Evolutionary conservation across 306 rosid species (phyloP), one percentile per base, ranked within the genome.

Genomic region (Nissolia schottii): DNA sequence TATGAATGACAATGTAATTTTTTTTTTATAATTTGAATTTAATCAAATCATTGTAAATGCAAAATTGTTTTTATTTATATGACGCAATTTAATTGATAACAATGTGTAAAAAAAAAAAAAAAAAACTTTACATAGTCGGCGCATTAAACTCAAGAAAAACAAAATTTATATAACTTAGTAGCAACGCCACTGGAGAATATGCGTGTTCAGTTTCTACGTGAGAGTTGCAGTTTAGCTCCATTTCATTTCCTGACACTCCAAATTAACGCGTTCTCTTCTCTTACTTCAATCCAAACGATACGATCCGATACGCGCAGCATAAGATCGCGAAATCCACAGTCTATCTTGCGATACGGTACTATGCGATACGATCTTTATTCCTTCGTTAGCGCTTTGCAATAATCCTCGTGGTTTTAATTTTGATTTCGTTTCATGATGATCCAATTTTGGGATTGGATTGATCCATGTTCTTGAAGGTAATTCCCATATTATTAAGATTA

Each of bases 121-220:
- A n/a, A n/a, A n/a, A n/a, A n/a, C n/a, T n/a, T n/a, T n/a, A n/a
- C n/a, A n/a, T n/a, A n/a, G n/a, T n/a, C n/a, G n/a, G n/a, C n/a
- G n/a, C n/a, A n/a, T n/a, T n/a, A n/a, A n/a, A n/a, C n/a, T n/a
- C n/a, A n/a, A n/a, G n/a, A n/a, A n/a, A n/a, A n/a, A n/a, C n/a
- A 35, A 37, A 5, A 37, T 7, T 37, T 37, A 37, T 37, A 1
- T 37, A 37, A 16, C 54, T 24, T 24, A 10, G 18, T 11, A 2
- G 29, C 15, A 75, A 75, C 80, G 74, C 80, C 65, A 57, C 43
- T n/a, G n/a, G 13, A 65, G 67, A 66, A 37, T 35, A 10, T 75
- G 74, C 80, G 43, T 22, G 25, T 63, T 35, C 41, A 64, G 4
- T 35, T 62, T 29, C 3, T 75, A 24, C 15, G 43, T 15, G 20